phyloP scores from a whole-genome alignment of 140 eudicot species.

The Oenanthe javanica region DNA sequence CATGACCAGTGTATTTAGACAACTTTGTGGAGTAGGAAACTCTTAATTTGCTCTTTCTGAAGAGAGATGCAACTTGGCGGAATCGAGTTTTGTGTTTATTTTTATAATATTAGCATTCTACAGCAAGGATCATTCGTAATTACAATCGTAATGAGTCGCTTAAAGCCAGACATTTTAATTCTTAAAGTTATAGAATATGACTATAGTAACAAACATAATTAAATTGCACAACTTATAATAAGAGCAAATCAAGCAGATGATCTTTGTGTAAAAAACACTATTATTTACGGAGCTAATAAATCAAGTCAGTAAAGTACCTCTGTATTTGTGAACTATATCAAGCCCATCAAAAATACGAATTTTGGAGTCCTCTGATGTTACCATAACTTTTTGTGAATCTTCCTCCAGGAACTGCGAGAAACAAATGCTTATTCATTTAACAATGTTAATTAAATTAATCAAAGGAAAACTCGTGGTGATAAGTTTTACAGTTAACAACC shows the following conservation, averaged over 20 bases:
- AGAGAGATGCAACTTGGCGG: not conserved
- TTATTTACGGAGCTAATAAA: not conserved
- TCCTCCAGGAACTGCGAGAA: conserved; percentile 25
- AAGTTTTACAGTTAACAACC: conserved; percentile 14
- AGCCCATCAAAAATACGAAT: conserved; percentile 38
- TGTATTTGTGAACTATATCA: conserved; percentile 34
- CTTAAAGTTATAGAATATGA: not conserved
- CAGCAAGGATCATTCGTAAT: not conserved
- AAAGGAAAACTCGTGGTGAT: not conserved
- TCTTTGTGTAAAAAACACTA: not conserved
- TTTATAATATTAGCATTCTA: not conserved
- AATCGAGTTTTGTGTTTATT: not conserved
- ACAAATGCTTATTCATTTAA: not conserved
- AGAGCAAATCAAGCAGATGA: not conserved
- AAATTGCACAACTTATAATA: not conserved
- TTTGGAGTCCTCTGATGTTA: conserved; percentile 44
- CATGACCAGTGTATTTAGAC: not conserved
- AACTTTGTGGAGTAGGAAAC: not conserved
- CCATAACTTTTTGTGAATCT: conserved; percentile 33
- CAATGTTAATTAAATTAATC: not conserved
- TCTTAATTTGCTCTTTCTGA: not conserved
- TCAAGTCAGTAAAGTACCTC: conserved; percentile 25
- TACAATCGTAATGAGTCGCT: not conserved
- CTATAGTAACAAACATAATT: not conserved
- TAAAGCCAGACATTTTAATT: too few relatives aligned